Evolutionary conservation across 2,329 filamentous ascomycete species (phyloP).

Genomic region (Aspergillus alliaceus): DNA sequence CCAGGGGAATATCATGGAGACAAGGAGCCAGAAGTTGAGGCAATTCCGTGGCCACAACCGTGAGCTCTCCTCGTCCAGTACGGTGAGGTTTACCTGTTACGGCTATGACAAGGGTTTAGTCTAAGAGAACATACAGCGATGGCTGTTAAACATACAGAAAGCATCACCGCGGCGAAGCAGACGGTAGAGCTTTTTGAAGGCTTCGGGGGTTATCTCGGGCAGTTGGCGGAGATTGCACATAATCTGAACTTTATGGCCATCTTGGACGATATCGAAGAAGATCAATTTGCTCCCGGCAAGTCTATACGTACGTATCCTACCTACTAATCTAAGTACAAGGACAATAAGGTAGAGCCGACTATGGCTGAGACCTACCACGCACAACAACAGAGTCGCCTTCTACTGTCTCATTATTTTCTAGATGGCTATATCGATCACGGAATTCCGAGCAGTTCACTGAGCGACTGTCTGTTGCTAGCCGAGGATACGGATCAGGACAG

Average conservation of each 20-base stretch:
- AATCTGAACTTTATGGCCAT: conserved; percentile 71
- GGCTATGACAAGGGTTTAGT: conserved; percentile 46
- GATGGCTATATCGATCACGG: conserved; percentile 34
- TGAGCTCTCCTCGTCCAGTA: conserved; percentile 73
- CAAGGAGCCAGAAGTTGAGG: conserved; percentile 75
- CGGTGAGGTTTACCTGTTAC: conserved; percentile 69
- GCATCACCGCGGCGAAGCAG: conserved; percentile 78
- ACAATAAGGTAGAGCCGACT: conserved; percentile 19
- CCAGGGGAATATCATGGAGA: conserved; percentile 74
- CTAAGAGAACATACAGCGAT: conserved; percentile 6
- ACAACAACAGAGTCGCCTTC: conserved; percentile 41
- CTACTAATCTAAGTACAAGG: conserved; percentile 52
- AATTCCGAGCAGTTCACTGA: conserved; percentile 39
- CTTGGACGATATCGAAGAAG: conserved; percentile 78
- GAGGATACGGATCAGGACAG: conserved; percentile 40
- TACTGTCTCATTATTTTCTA: conserved; percentile 41
- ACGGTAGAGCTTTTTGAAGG: conserved; percentile 62
- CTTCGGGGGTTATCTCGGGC: conserved; percentile 37
- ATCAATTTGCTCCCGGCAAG: conserved; percentile 73
- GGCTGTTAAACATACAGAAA: conserved; percentile 61
- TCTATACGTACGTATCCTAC: conserved; percentile 73
- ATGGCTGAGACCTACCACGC: conserved; percentile 41
- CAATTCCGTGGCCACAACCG: conserved; percentile 66
- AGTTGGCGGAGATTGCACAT: conserved; percentile 65
- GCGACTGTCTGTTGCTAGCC: conserved; percentile 29